These are phyloP conservation scores for Penicillium parvum DNA, from an alignment of 495 filamentous ascomycete genomes.

Conservation along the genomic window DNA sequence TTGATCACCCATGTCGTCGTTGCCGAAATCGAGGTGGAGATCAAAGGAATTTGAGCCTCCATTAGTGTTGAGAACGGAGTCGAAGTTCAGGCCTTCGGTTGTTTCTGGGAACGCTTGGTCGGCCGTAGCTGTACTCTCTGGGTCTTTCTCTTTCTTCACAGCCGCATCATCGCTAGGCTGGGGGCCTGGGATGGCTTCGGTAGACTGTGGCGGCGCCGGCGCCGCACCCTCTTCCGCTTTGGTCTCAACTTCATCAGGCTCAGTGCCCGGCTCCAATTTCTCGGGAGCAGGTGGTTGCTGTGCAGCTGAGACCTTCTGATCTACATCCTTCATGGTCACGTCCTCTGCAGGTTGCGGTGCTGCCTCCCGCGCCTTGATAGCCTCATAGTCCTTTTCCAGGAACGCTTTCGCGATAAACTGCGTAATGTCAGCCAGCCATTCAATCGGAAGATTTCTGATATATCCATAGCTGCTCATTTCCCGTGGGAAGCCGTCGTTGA, in stretches of 20 bases:
- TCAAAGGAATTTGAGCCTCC: conserved; percentile 38
- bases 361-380: conserved; percentile 33
- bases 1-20: conserved; percentile 43
- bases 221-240: conserved; percentile 13
- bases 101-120: conserved; percentile 20
- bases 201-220: conserved; percentile 8
- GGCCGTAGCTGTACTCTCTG: conserved; percentile 8
- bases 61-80: conserved; percentile 34
- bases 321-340: conserved; percentile 30
- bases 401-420: conserved; percentile 47
- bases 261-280: conserved; percentile 12
- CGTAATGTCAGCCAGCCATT: conserved; percentile 14
- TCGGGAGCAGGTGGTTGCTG: conserved; percentile 8
- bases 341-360: conserved; percentile 28
- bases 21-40: conserved; percentile 44
- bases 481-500: neutral
- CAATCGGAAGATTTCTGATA: conserved; percentile 5
- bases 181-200: conserved; percentile 9
- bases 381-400: conserved; percentile 43
- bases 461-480: neutral
- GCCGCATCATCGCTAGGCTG: conserved; percentile 13
- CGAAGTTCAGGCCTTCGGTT: conserved; percentile 36
- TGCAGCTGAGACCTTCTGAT: conserved; percentile 15
- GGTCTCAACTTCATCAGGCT: conserved; percentile 10
- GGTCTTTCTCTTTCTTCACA: conserved; percentile 26